phyloP scores from a whole-genome alignment of 331 rosid genomes.

The Rosa hybrid region DNA sequence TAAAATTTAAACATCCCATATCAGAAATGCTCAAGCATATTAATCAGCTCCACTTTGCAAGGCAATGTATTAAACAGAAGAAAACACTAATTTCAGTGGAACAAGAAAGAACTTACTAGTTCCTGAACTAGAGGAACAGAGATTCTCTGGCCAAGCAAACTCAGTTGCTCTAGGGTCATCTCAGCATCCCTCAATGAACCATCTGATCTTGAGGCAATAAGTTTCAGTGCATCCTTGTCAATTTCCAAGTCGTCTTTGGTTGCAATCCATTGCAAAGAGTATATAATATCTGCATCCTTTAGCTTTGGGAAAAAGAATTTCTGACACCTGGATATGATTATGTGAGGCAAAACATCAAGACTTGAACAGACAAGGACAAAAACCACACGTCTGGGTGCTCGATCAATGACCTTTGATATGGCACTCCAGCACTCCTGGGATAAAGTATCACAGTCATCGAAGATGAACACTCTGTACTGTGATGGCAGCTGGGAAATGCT shows the following conservation, averaged over 20 bases:
- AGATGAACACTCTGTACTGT: slow-evolving; percentile 77
- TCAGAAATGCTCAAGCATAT: not conserved
- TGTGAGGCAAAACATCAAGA: slow-evolving; percentile 93
- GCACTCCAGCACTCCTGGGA: slow-evolving; percentile 85
- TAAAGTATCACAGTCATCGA: slow-evolving; percentile 82
- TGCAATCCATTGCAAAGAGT: slow-evolving; percentile 77
- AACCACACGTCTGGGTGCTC: slow-evolving; percentile 90
- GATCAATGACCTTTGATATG: slow-evolving; percentile 89
- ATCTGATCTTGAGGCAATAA: slow-evolving; percentile 89
- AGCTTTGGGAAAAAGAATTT: slow-evolving; percentile 91
- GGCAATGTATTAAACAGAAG: not conserved
- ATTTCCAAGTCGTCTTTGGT: slow-evolving; percentile 78
- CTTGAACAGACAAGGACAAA: slow-evolving; percentile 92
- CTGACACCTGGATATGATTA: slow-evolving; percentile 95
- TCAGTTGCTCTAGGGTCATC: slow-evolving; percentile 94
- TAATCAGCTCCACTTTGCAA: not conserved
- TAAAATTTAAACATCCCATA: not conserved
- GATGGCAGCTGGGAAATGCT: slow-evolving; percentile 68
- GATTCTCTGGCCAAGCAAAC: slow-evolving; percentile 89
- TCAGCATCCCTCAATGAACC: slow-evolving; percentile 96
- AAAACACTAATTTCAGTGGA: slow-evolving; percentile 5
- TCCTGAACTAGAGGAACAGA: slow-evolving; percentile 93
- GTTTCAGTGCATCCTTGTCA: slow-evolving; percentile 91
- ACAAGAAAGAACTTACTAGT: slow-evolving; percentile 58
- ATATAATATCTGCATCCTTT: slow-evolving; percentile 81